These are phyloP conservation scores for Aurantiochytrium sp. DNA, from an alignment of 108 stramenopile genomes.

Conservation along the genomic window DNA sequence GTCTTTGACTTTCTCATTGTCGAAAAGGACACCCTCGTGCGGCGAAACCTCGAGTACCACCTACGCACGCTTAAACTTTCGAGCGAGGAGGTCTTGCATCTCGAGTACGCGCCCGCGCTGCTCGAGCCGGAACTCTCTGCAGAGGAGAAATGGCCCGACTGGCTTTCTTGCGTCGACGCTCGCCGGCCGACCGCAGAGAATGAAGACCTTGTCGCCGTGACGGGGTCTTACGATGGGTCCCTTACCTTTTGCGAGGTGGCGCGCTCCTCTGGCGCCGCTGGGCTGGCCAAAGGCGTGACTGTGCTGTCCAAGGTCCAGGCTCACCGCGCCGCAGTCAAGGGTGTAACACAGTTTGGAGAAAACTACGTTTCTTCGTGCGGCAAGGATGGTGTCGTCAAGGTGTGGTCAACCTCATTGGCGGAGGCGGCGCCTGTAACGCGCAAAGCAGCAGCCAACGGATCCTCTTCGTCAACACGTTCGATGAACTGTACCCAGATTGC, in stretches of 20 bases:
- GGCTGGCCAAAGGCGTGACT: neutral
- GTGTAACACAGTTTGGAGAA: neutral
- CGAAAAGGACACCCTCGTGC: neutral
- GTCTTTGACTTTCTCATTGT: neutral
- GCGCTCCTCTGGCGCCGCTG: neutral
- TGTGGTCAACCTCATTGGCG: neutral
- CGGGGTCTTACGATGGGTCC: neutral
- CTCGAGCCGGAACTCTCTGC: neutral
- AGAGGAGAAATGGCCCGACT: constrained; percentile 2
- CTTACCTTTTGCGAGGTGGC: neutral
- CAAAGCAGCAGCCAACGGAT: neutral
- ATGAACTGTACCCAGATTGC: neutral
- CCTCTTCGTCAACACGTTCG: neutral
- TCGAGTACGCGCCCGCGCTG: neutral
- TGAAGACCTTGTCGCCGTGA: neutral
- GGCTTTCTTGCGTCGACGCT: neutral
- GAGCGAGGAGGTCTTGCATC: neutral
- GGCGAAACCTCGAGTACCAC: neutral
- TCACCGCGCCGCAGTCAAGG: neutral
- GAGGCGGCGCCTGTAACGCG: neutral
- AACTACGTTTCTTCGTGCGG: neutral
- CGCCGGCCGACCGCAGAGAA: neutral
- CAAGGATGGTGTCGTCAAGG: neutral
- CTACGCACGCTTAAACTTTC: neutral
- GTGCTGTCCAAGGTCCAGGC: neutral